phyloP scores from a whole-genome alignment of 2,329 filamentous ascomycete genomes.

The Elsinoe australis region DNA sequence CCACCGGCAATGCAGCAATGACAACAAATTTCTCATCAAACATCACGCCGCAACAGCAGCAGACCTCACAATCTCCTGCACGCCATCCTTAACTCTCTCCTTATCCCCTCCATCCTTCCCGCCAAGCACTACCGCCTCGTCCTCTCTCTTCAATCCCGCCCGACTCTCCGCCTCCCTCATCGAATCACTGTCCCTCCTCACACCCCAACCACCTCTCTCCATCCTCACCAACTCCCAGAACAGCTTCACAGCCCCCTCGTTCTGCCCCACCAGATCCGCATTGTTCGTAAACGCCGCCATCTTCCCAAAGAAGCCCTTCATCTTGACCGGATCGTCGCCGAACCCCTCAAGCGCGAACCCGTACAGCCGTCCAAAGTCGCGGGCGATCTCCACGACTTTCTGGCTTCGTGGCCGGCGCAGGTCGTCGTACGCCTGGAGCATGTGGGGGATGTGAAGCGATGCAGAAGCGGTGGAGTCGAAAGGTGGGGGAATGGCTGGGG shows the following conservation, averaged over 20 bases:
- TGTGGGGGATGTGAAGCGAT: conserved; percentile 21
- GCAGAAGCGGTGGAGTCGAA: neutral
- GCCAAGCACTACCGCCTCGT: neutral
- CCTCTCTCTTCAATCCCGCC: neutral
- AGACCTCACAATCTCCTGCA: no score
- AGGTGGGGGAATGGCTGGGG: neutral
- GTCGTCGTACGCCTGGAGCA: conserved; percentile 27
- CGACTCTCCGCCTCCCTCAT: neutral
- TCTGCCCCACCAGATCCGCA: conserved; percentile 28
- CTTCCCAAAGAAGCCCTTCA: conserved; percentile 28
- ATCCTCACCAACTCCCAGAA: conserved; percentile 21
- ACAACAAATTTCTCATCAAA: no score
- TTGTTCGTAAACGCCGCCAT: conserved; percentile 29
- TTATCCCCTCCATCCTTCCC: neutral
- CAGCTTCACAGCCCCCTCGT: conserved; percentile 25
- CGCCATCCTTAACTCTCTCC: neutral
- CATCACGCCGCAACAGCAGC: no score
- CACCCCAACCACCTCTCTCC: conserved; percentile 8
- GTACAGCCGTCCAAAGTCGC: conserved; percentile 28
- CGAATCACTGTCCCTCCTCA: neutral
- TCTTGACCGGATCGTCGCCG: conserved; percentile 26
- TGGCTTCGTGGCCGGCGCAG: conserved; percentile 27
- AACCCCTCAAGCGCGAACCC: conserved; percentile 26
- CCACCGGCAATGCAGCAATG: no score
- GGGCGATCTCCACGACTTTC: conserved; percentile 27